phyloP scores from a whole-genome alignment of 106 monocot species.

The Acorus calamus region DNA sequence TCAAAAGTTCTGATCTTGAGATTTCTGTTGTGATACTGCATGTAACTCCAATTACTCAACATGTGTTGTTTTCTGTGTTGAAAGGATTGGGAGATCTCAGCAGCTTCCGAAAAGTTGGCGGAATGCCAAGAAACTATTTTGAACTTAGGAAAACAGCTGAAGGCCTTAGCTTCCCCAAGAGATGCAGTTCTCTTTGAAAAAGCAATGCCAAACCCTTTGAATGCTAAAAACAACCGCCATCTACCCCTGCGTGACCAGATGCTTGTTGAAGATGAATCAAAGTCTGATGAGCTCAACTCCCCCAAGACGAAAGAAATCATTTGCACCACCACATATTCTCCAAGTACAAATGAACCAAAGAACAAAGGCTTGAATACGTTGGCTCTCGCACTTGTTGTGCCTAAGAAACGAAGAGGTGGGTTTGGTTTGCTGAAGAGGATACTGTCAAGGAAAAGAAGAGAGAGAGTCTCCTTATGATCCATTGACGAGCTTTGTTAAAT shows the following conservation, averaged over 20 bases:
- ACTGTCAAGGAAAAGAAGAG: constrained; percentile 23
- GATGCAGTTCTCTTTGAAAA: constrained; percentile 46
- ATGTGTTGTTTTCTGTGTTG: too few relatives aligned
- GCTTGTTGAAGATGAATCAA: constrained; percentile 16
- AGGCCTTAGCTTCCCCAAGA: constrained; percentile 57
- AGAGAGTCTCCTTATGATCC: background rate
- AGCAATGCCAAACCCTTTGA: constrained; percentile 15
- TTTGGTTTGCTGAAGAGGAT: constrained; percentile 27
- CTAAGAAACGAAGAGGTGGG: constrained; percentile 19
- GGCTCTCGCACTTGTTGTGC: constrained; percentile 20
- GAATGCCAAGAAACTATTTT: constrained; percentile 70
- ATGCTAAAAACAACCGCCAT: constrained; percentile 1
- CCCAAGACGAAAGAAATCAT: constrained; percentile 42
- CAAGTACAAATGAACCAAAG: background rate
- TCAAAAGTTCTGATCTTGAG: too few relatives aligned
- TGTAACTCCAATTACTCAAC: too few relatives aligned
- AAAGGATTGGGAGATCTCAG: constrained; percentile 50
- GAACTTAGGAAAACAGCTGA: constrained; percentile 55
- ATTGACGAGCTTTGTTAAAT: too few relatives aligned
- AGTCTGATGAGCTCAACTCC: constrained; percentile 16
- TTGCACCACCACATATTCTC: constrained; percentile 12
- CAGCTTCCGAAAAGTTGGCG: constrained; percentile 60
- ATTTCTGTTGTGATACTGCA: too few relatives aligned
- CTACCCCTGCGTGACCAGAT: constrained; percentile 22
- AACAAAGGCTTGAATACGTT: constrained; percentile 1